These are phyloP conservation scores for Lasiosphaeria ovina DNA, from an alignment of 495 filamentous ascomycete species.

Conservation along the genomic window DNA sequence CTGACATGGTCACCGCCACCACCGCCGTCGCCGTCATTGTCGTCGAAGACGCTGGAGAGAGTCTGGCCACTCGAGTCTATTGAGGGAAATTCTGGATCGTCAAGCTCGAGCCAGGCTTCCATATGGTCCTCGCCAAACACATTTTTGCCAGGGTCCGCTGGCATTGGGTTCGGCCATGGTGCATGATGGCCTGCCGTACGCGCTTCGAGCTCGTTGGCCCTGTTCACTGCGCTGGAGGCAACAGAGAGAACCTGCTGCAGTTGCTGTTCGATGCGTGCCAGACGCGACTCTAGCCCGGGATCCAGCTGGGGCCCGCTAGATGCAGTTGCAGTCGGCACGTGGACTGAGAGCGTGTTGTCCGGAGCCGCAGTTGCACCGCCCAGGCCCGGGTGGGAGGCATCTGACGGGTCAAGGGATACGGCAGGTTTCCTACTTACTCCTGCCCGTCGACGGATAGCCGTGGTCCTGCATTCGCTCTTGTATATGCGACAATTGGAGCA, in stretches of 20 bases:
- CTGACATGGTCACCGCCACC: background rate
- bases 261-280: conserved; percentile 34
- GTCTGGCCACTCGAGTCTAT: background rate
- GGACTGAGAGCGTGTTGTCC: background rate
- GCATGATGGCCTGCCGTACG: background rate
- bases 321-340: background rate
- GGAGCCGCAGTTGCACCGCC: too few relatives aligned
- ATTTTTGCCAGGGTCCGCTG: background rate
- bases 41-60: background rate
- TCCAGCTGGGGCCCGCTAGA: background rate
- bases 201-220: background rate
- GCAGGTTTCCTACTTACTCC: background rate
- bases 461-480: conserved; percentile 31
- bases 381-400: too few relatives aligned
- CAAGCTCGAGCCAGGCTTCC: background rate
- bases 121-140: background rate
- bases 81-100: background rate
- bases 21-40: background rate
- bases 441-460: conserved; percentile 18
- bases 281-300: conserved; percentile 26
- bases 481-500: conserved; percentile 37
- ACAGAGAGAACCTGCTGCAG: conserved; percentile 26
- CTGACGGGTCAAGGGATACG: background rate
- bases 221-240: conserved; percentile 5
- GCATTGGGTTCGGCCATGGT: background rate